A percentile compares a stretch with the other conserved stretches of the same genome.
Evolutionary conservation across 208 protist species (phyloP).

Genomic region (Leishmania amazonensis): DNA sequence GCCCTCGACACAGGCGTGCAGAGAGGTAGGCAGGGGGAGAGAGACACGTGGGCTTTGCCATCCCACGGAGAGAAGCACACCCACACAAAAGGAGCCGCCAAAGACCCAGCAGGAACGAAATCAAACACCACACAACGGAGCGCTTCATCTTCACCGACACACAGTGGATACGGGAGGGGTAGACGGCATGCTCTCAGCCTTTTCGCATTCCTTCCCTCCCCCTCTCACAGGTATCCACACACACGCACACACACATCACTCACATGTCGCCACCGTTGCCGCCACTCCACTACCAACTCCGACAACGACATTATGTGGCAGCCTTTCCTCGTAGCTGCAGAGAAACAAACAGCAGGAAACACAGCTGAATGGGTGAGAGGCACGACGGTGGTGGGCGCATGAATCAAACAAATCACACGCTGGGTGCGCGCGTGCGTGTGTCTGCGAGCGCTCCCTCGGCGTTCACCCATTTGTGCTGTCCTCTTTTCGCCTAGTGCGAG

Average conservation of each 20-base stretch:
- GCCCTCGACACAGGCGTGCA: background rate
- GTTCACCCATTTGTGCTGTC: too few relatives aligned
- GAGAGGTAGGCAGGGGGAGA: background rate
- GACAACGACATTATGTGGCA: background rate
- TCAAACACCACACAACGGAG: background rate
- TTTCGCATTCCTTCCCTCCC: background rate
- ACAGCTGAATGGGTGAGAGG: background rate
- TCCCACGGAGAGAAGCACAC: background rate
- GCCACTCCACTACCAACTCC: background rate
- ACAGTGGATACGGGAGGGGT: background rate
- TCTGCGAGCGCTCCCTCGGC: background rate
- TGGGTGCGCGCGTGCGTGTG: background rate
- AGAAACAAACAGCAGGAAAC: background rate
- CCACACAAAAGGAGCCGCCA: background rate
- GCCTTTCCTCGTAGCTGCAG: slow-evolving; percentile 1
- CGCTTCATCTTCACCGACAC: background rate
- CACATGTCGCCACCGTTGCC: background rate
- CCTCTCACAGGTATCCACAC: background rate
- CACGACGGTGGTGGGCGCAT: background rate
- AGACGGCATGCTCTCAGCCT: background rate
- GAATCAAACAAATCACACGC: background rate
- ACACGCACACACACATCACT: background rate
- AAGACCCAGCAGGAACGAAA: background rate
- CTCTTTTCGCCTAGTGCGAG: background rate
- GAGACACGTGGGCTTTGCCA: background rate